Base-by-base conservation (phyloP, 208 protist species). In the Porcisia hertigi region DNA sequence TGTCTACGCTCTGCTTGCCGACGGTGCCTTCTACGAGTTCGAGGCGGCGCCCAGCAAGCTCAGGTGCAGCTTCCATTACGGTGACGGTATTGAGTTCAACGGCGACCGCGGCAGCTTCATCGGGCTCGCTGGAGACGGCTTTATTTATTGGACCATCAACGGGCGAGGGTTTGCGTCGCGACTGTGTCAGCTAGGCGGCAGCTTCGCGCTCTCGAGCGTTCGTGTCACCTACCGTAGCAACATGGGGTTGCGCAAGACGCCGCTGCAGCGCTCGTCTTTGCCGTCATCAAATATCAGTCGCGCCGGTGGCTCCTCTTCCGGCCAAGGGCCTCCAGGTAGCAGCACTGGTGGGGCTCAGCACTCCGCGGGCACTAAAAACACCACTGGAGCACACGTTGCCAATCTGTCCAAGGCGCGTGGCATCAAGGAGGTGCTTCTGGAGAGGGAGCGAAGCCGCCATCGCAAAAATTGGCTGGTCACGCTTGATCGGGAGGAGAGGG, bases 11-110 rank as follows among this genome's bases (percentile, higher is more conserved):
- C 79, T 83, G 69, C 82, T 97, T 1, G 88, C 82, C 1, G 87
- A 97, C 54, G 84, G 87, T 57, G 71, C 76, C 45, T 85, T 90
- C 67, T 97, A 97, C 79, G 59, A 81, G 60, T 97, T 97, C 76
- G 94, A 97, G 75, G 83, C 87, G 41, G 65, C 92, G 3, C 72
- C 90, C n/a, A 71, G 78, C 57, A 76, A 80, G 65, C 73, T 96
- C n/a, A 82, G 81, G 30, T 93, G 88, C 55, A 88, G 89, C 3
- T 84, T 96, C 20, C 85, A 83, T 52, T 87, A 91, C 64, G 94
- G 92, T 16, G 94, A 97, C 81, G 86, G 94, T 78, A 88, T 97
- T 69, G 59, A 75, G n/a, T 91, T 82, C 62, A 84, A 90, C 55
- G 49, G 73, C 52, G 71, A 83, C 23, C 71, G 71, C 25, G 94